Base-by-base conservation (phyloP, 805 yeast species). In the Maudiozyma turicensis region DNA sequence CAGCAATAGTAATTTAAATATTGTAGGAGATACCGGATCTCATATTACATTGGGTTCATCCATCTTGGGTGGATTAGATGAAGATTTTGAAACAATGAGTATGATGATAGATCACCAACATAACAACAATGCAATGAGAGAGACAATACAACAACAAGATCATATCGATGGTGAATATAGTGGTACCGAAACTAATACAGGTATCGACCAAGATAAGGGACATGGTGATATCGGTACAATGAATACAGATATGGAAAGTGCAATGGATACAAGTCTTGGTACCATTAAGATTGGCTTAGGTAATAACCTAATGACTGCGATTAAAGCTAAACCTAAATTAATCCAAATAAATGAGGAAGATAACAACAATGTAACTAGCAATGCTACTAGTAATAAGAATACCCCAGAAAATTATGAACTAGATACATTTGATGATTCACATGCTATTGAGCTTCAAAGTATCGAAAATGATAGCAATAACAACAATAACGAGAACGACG, bases 261-360 rank as follows among this genome's bases (percentile, higher is more conserved):
- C 33, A 13, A 28, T 10, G 13, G 34, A 20, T 8, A 8, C 29
- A 14, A 40, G 15, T 9, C n/a, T 10, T 6, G 40, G 15, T 14
- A 42, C 14, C 6, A 10, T 11, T 9, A 33, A n/a, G 31, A 11
- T 26, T 7, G 45, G 39, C 10, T 14, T 11, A 13, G 40, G 46
- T 26, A 49, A 55, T n/a, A 51, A 52, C 32, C 40, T 63, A 45
- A 83, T 82, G 60, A 84, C 89, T 0, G 95, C 93, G 2, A 82
- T 85, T 49, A 76, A 82, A 51, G 93, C 86, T 2, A 35, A 35
- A 35, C 38, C 38, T n/a, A 35, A 35, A 35, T 70, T 86, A 52
- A 84, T 86, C 1, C 65, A 64, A 44, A 63, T 60, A 43, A 50
- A 46, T 6, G 63, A 56, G 8, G 51, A 46, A 42, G 48, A 40